Percentiles rank a stretch among this genome's conserved stretches.
These are phyloP conservation scores for Lenwebbia sp. DNA, from an alignment of 345 rosid species.

Conservation along the genomic window DNA sequence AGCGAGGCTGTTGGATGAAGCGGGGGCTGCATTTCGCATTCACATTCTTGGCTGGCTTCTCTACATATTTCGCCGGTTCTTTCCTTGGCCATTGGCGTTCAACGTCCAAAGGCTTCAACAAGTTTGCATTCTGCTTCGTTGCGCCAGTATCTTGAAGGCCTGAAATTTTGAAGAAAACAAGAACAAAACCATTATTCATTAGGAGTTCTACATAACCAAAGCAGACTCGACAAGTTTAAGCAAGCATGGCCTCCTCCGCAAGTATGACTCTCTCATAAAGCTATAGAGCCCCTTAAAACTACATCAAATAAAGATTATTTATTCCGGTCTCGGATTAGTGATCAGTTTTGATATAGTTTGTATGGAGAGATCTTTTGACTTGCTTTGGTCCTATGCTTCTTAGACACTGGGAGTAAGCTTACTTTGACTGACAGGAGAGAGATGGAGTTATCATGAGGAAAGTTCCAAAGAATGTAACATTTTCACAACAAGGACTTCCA, in stretches of 20 bases:
- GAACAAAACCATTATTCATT: background rate
- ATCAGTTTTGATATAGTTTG: background rate
- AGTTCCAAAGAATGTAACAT: background rate
- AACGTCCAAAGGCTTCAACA: conserved; percentile 1
- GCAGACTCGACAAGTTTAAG: background rate
- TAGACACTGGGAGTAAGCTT: background rate
- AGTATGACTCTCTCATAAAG: background rate
- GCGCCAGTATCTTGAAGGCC: conserved; percentile 22
- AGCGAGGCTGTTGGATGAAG: conserved; percentile 50
- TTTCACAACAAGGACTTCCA: background rate
- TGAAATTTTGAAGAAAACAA: background rate
- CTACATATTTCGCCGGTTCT: conserved; percentile 27
- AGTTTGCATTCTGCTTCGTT: background rate
- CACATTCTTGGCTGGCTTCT: conserved; percentile 33
- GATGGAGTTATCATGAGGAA: background rate
- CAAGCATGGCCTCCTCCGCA: background rate
- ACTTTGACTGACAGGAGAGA: background rate
- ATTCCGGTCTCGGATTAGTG: background rate
- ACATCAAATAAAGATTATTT: background rate
- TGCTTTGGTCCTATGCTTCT: background rate
- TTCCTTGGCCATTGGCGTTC: conserved; percentile 1
- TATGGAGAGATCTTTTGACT: background rate
- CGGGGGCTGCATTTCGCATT: conserved; percentile 31
- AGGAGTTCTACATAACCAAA: background rate
- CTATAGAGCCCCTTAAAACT: background rate